Conservation (phyloP, 768 basidiomycete genomes). For the Lentinula edodes region DNA sequence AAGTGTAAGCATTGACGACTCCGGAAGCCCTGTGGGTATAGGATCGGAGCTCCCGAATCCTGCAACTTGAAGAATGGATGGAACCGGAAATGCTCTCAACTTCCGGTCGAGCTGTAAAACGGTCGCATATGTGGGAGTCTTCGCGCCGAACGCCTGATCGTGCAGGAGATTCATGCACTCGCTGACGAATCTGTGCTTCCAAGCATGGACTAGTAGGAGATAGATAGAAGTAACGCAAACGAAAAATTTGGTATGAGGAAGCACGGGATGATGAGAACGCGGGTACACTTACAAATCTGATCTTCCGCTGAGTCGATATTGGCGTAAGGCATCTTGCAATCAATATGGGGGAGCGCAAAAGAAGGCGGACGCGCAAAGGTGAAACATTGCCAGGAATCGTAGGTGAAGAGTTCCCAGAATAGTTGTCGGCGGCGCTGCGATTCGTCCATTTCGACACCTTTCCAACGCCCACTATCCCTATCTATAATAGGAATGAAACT, state of each 20-base stretch:
- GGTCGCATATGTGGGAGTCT: conserved; percentile 61
- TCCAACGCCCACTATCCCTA: conserved; percentile 67
- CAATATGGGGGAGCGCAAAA: conserved; percentile 60
- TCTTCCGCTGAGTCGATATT: conserved; percentile 44
- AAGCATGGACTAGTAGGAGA: conserved; percentile 46
- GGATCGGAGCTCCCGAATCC: conserved; percentile 57
- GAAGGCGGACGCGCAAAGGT: conserved; percentile 70
- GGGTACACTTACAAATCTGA: conserved; percentile 45
- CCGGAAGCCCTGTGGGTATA: conserved; percentile 37
- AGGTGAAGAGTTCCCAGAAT: conserved; percentile 62
- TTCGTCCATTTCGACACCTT: conserved; percentile 48
- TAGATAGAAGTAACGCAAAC: conserved; percentile 1
- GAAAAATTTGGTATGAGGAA: conserved; percentile 1
- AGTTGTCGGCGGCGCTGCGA: conserved; percentile 58
- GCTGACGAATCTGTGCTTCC: conserved; percentile 66
- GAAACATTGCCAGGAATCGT: conserved; percentile 55
- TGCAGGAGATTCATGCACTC: conserved; percentile 67
- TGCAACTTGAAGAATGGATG: conserved; percentile 58
- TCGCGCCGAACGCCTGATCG: conserved; percentile 69
- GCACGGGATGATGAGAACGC: not conserved
- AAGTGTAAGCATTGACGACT: conserved; percentile 48
- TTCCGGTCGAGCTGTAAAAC: conserved; percentile 65
- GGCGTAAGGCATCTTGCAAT: conserved; percentile 54
- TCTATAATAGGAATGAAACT: conserved; percentile 30
- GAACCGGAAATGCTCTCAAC: conserved; percentile 63